Evolutionary conservation across 1,284 basidiomycete species (phyloP), one percentile per base, ranked within the genome.

Genomic region (Puccinia hordei): DNA sequence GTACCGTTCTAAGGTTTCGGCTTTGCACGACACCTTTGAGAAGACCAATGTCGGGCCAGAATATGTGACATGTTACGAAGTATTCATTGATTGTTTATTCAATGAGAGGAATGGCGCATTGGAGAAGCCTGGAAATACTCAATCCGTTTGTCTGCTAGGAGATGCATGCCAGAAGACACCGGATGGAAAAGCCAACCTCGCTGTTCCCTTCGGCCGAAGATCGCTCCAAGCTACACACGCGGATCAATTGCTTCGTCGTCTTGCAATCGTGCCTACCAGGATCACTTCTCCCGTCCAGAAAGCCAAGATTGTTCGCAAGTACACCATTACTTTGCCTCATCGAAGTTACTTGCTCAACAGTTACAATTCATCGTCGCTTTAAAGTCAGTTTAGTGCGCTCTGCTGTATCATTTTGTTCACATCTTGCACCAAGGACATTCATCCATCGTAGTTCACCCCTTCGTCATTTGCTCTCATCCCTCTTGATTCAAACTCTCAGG

Each of bases 31-130:
- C 2, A 73, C 68, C 1, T 80, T 80, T 22, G 38, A 53, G 15
- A 49, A 80, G 59, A 80, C 78, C 12, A 55, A 80, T 41, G 44
- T 66, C 15, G 78, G 78, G 12, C 78, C 78, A 9, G 57, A 80
- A 65, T 80, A 80, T 44, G 78, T 80, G 24, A 51, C 78, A n/a
- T 80, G 78, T 66, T 80, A 73, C 46, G 78, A 80, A 51, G 46
- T 69, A 27, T 80, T 80, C 41, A 57, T 73, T 5, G 49, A 80
- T 41, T 80, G 78, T 55, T 44, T 80, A 44, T 80, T 80, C 55
- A 71, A 80, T 46, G 22, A 71, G 44, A 10, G 22, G 24, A 73
- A 49, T n/a, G 78, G 78, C 2, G 78, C 69, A 22, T 51, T 80
- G 15, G 61, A 49, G 55, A 38, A 80, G 12, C 78, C 78, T 22